A percentile compares a stretch with the other conserved stretches of the same genome.
phyloP scores from a whole-genome alignment of 129 eudicot genomes.

The Saposhnikovia divaricata region DNA sequence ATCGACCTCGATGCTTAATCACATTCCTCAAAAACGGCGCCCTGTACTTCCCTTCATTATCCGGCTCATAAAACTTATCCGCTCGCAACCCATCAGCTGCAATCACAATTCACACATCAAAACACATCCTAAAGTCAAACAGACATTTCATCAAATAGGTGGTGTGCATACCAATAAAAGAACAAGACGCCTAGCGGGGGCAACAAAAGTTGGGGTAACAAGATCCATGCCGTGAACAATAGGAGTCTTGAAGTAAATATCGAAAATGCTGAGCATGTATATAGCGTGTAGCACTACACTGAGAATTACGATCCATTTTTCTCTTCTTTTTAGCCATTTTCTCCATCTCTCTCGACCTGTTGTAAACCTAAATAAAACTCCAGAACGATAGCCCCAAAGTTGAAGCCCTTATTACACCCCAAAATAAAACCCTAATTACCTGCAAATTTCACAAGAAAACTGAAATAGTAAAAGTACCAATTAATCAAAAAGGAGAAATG shows the following conservation, averaged over 20 bases:
- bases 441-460: too few species aligned
- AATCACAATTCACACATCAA: not conserved
- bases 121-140: too few species aligned
- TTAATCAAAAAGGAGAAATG: too few species aligned
- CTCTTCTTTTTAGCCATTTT: conserved; percentile 53
- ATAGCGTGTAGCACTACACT: conserved; percentile 89
- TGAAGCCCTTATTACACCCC: too few species aligned
- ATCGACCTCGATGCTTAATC: conserved; percentile 72
- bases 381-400: too few species aligned
- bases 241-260: conserved; percentile 91
- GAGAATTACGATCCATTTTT: conserved; percentile 77
- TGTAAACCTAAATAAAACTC: too few species aligned
- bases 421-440: too few species aligned
- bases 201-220: conserved; percentile 55
- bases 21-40: conserved; percentile 93
- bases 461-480: too few species aligned
- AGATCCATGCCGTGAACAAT: conserved; percentile 99
- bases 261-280: conserved; percentile 97
- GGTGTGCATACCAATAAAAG: conserved; percentile 67
- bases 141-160: conserved; percentile 31
- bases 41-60: conserved; percentile 69
- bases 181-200: conserved; percentile 95
- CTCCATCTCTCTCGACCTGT: conserved; percentile 27
- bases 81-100: conserved; percentile 98
- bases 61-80: conserved; percentile 92